These are phyloP conservation scores for Solanum acaule DNA, from an alignment of 257 asterid species.

Conservation along the genomic window DNA sequence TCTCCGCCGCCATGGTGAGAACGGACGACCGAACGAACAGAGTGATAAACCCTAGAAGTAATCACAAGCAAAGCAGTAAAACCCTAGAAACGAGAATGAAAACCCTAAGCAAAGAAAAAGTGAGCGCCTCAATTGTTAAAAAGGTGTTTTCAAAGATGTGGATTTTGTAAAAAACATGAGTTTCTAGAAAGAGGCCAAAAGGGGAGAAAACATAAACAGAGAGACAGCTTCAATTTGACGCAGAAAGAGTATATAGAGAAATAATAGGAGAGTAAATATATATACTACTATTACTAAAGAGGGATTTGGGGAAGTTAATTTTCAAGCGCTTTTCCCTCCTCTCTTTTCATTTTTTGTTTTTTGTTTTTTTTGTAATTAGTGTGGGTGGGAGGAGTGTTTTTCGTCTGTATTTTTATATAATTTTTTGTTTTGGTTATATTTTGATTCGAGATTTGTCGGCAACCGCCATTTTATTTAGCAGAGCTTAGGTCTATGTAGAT, in stretches of 20 bases:
- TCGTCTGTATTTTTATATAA: neutral
- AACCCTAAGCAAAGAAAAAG: neutral
- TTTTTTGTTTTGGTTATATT: neutral
- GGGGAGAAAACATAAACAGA: slow-evolving; percentile 5
- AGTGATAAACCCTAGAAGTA: slow-evolving; percentile 26
- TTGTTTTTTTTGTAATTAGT: neutral
- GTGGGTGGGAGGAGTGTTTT: neutral
- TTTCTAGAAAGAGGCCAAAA: neutral
- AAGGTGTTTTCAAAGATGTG: neutral
- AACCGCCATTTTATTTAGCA: neutral
- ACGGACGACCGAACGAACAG: neutral
- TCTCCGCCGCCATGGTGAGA: slow-evolving; percentile 73
- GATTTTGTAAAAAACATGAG: neutral
- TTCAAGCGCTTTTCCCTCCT: neutral
- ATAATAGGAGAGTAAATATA: neutral
- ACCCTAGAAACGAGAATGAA: slow-evolving; percentile 9
- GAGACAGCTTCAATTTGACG: slow-evolving; percentile 57
- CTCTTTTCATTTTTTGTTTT: neutral
- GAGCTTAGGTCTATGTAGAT: neutral
- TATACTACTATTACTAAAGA: neutral
- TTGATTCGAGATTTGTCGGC: neutral
- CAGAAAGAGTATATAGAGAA: slow-evolving; percentile 30
- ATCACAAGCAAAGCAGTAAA: neutral
- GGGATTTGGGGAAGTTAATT: neutral
- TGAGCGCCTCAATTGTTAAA: neutral